Percentiles rank a stretch among this genome's conserved stretches.
Evolutionary conservation across 768 basidiomycete species (phyloP).

Genomic region (Chlorophyllum brunneum): DNA sequence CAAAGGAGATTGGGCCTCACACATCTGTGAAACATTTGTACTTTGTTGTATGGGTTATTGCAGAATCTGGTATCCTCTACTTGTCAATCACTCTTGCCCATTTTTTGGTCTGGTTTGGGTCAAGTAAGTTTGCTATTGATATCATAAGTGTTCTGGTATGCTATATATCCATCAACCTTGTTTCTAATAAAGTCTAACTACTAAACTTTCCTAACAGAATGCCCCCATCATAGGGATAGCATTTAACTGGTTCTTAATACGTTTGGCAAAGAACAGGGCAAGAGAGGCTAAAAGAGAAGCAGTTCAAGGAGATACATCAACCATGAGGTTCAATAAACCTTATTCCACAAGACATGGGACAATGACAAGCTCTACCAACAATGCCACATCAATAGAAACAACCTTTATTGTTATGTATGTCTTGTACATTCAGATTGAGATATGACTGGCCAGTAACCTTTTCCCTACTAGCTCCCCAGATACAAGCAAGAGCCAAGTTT

Average conservation of each 20-base stretch:
- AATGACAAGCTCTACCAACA: not conserved
- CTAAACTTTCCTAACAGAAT: too few species aligned
- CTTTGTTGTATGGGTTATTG: not conserved
- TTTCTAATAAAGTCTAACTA: not conserved
- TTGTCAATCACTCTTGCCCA: not conserved
- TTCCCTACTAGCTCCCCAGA: too few species aligned
- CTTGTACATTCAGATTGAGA: too few species aligned
- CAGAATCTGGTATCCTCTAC: not conserved
- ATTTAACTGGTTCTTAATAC: not conserved
- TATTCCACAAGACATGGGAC: not conserved
- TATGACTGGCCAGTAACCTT: too few species aligned
- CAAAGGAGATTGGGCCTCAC: not conserved
- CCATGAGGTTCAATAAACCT: not conserved
- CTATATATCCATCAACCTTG: not conserved
- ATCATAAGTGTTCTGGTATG: not conserved
- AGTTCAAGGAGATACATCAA: not conserved
- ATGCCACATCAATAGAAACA: too few species aligned
- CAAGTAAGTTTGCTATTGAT: not conserved
- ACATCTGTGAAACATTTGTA: not conserved
- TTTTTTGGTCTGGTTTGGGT: not conserved
- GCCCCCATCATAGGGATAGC: not conserved
- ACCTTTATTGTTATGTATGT: too few species aligned
- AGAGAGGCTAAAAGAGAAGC: not conserved
- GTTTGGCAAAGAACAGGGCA: not conserved
- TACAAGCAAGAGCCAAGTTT: too few species aligned